phyloP scores from a whole-genome alignment of 106 monocot genomes.

The Dendrobium nobile region DNA sequence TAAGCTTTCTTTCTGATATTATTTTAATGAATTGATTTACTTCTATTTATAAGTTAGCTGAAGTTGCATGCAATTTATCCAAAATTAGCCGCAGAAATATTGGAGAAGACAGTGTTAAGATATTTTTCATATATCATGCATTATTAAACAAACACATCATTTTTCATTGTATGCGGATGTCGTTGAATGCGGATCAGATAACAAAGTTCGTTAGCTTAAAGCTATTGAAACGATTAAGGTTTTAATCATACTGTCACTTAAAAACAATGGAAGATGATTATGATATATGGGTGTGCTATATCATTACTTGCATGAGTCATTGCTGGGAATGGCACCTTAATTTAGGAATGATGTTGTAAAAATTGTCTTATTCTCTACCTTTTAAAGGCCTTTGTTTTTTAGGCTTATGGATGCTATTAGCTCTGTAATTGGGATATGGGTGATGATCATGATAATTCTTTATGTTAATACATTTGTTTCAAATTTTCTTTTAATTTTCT shows the following conservation, averaged over 20 bases:
- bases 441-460: too few relatives aligned
- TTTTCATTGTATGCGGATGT: neutral
- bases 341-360: neutral
- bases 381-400: neutral
- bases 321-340: neutral
- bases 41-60: neutral
- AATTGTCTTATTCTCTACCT: neutral
- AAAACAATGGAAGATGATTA: neutral
- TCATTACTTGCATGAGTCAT: neutral
- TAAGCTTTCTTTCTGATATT: conserved; percentile 25
- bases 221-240: neutral
- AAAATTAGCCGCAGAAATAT: neutral
- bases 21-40: neutral
- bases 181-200: neutral
- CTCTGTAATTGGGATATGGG: too few relatives aligned
- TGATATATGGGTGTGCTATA: neutral
- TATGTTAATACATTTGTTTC: too few relatives aligned
- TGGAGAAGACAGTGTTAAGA: neutral
- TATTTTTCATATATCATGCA: neutral
- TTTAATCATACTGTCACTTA: neutral
- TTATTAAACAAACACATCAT: neutral
- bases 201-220: neutral
- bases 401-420: neutral
- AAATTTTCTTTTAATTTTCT: too few relatives aligned
- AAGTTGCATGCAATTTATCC: neutral